Evolutionary conservation across 345 rosid species (phyloP), one percentile per base, ranked within the genome.

Genomic region (Lumnitzera racemosa): DNA sequence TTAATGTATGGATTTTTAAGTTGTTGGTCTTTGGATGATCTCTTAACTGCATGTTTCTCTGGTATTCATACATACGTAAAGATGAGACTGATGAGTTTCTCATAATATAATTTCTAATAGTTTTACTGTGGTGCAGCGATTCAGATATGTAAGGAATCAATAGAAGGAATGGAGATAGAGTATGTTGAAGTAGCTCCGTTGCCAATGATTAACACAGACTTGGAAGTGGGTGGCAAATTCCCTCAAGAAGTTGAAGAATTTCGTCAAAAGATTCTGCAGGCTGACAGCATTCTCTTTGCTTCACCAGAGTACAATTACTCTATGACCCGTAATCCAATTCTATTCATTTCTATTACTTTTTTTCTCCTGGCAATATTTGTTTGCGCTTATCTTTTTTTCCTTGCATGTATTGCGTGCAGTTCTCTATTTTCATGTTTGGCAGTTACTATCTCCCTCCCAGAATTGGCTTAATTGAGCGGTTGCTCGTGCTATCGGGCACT

Each of bases 271-370:
- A 82, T 90, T 43, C 77, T 72, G 13, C 61, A 65, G 20, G 88
- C 95, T 24, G 97, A 85, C 49, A 66, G 85, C 73, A 24, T 77
- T 16, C 79, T 90, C n/a, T 87, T 87, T n/a, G 95, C 96, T 58
- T 90, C 84, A 0, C 96, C 92, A 1, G 95, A 90, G 74, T 85
- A 87, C 64, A 90, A 85, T 49, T 87, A 53, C 76, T 87, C 97
- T 20, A 65, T 87, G 24, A 53, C 90, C 29, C 84, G 95, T 87
- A 78, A 57, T 2, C 46, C 46, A 13, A 41, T 24, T 12, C 36
- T 20, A 25, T 15, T 15, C 24, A 15, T 51, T 17, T 13, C 50
- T 54, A 59, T 55, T 53, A 58, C 29, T 52, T 52, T 53, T 13
- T 20, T 20, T 15, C 43, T 58, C 27, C 36, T 29, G 2, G 10